A percentile compares a stretch with the other conserved stretches of the same genome.
Conservation (phyloP, 768 basidiomycete genomes). For the Cantharellus cinnabarinus region DNA sequence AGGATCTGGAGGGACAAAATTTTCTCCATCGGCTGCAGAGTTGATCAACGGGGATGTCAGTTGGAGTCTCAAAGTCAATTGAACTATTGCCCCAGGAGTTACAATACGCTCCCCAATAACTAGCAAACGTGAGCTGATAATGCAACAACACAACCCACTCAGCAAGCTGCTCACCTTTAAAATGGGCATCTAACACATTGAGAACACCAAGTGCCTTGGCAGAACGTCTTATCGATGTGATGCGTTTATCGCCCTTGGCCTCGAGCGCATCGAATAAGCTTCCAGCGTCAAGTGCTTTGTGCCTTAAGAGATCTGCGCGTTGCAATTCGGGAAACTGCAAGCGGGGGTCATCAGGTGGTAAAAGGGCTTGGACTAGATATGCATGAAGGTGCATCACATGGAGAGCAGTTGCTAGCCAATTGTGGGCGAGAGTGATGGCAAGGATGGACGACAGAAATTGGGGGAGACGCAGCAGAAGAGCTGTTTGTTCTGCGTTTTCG, state of each 20-base stretch:
- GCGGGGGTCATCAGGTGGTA: conserved; percentile 30
- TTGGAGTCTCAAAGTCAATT: conserved; percentile 66
- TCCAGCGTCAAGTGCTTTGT: conserved; percentile 21
- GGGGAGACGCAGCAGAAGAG: conserved; percentile 51
- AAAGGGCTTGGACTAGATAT: conserved; percentile 64
- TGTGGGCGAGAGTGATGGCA: conserved; percentile 64
- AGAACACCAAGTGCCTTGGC: conserved; percentile 51
- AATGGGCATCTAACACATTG: conserved; percentile 62
- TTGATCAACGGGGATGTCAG: conserved; percentile 31
- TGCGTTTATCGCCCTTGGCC: conserved; percentile 29
- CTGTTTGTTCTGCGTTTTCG: conserved; percentile 37
- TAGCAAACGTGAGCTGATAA: conserved; percentile 14
- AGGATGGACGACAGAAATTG: conserved; percentile 59
- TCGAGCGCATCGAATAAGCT: conserved; percentile 27
- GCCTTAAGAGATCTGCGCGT: conserved; percentile 24
- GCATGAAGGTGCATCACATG: conserved; percentile 66
- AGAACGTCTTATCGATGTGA: conserved; percentile 37
- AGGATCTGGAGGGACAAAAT: conserved; percentile 5
- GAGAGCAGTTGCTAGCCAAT: conserved; percentile 70
- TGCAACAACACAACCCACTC: no score
- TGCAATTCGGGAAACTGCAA: conserved; percentile 62
- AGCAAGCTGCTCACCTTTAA: conserved; percentile 42
- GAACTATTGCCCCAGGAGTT: conserved; percentile 74
- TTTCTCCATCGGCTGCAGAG: conserved; percentile 9
- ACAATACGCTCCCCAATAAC: conserved; percentile 83